These are phyloP conservation scores for Aspergillus sclerotiicarbonarius DNA, from an alignment of 495 filamentous ascomycete species.

Conservation along the genomic window DNA sequence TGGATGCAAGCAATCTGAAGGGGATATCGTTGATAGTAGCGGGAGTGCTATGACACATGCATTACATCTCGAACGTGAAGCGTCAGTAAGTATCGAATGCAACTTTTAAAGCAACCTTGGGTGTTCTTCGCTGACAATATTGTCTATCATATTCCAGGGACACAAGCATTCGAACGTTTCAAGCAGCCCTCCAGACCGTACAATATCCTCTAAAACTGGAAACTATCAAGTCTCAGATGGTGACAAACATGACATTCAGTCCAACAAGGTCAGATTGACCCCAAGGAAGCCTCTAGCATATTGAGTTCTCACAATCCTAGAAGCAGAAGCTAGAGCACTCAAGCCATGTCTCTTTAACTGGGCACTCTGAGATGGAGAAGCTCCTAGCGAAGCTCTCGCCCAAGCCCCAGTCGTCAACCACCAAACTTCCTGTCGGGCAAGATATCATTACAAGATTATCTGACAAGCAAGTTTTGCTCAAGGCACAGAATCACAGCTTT, in stretches of 20 bases:
- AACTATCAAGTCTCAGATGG: constrained; percentile 28
- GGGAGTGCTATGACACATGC: constrained; percentile 16
- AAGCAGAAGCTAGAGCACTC: constrained; percentile 51
- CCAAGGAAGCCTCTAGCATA: not conserved
- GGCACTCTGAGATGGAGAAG: constrained; percentile 36
- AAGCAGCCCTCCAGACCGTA: constrained; percentile 30
- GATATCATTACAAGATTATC: constrained; percentile 59
- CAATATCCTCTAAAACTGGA: constrained; percentile 41
- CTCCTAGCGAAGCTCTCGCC: constrained; percentile 38
- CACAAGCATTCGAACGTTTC: constrained; percentile 29
- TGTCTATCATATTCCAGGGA: constrained; percentile 16
- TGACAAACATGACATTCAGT: constrained; percentile 22
- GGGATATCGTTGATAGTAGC: constrained; percentile 16
- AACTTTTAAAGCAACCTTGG: not conserved
- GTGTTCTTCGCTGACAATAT: not conserved
- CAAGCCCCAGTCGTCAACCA: constrained; percentile 21
- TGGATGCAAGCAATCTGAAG: constrained; percentile 25
- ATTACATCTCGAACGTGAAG: constrained; percentile 24
- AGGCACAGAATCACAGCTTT: constrained; percentile 52
- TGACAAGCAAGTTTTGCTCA: constrained; percentile 60
- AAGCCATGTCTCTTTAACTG: constrained; percentile 23
- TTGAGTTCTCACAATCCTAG: constrained; percentile 44
- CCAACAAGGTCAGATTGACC: constrained; percentile 36
- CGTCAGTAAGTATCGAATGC: constrained; percentile 26
- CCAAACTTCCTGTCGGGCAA: constrained; percentile 21